Evolutionary conservation across 306 rosid genomes (phyloP), one percentile per base, ranked within the genome.

Genomic region (Ormosia emarginata): DNA sequence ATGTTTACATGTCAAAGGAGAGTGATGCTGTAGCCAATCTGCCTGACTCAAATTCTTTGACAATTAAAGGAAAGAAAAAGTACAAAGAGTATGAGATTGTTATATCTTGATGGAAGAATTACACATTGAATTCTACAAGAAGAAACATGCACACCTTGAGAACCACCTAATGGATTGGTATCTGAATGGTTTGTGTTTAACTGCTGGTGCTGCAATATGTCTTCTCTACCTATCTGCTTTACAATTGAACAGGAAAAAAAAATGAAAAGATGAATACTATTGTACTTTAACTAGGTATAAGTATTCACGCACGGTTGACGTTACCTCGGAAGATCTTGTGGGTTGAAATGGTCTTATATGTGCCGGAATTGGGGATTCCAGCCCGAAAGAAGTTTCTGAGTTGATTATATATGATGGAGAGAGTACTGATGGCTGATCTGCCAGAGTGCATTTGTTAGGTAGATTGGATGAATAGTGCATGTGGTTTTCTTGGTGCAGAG

Each of bases 291-390:
- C 30, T 46, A 18, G 2, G 8, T 56, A 64, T 40, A 71, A 56
- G 29, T 33, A 8, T 6, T 55, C 40, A 18, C n/a, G 3, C 15
- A 34, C 30, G 44, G 70, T 50, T 71, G 24, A 40, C 66, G 49
- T 80, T 76, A 89, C 94, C 92, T 85, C 82, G 18, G 89, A 69
- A 9, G 87, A 63, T 46, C 39, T 67, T 36, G 50, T 82, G 52
- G 77, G 77, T 43, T 81, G 84, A 75, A 84, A 82, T 56, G 91
- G 85, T 72, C 86, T 77, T 10, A 84, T 69, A 66, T 86, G 91
- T 67, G 81, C 40, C 67, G 36, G 87, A 55, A 86, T 52, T 8
- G 87, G 64, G 18, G 91, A 75, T 15, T 84, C 77, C 59, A 85
- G 30, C 66, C 79, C 90, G 50, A 89, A 82, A 24, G 87, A 40